Evolutionary conservation across 2,329 filamentous ascomycete species (phyloP).

Genomic region (Triangularia setosa): DNA sequence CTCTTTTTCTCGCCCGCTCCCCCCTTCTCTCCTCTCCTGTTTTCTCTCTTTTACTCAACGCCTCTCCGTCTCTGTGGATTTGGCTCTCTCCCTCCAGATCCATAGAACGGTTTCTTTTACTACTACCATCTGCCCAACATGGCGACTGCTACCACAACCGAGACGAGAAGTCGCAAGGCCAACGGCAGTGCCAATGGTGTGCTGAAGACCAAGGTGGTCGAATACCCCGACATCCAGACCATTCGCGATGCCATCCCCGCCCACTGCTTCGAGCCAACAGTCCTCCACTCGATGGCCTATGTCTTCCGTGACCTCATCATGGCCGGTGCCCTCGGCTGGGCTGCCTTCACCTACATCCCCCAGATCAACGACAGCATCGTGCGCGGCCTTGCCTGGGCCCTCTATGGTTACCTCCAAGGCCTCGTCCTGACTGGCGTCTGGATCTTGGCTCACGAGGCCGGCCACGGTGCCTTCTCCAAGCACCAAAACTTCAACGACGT

Average conservation of each 20-base stretch:
- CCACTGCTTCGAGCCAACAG: conserved; percentile 58
- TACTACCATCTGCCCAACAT: conserved; percentile 11
- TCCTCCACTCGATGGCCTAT: conserved; percentile 50
- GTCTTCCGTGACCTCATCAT: conserved; percentile 53
- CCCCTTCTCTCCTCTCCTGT: neutral
- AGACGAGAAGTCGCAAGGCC: conserved; percentile 16
- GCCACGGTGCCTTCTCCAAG: conserved; percentile 64
- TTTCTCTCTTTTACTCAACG: neutral
- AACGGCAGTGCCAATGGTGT: conserved; percentile 14
- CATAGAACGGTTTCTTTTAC: neutral
- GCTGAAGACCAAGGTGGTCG: conserved; percentile 16
- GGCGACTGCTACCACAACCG: conserved; percentile 17
- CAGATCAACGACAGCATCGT: conserved; percentile 41
- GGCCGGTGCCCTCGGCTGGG: conserved; percentile 45
- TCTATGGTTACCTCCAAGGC: conserved; percentile 62
- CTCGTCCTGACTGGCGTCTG: conserved; percentile 65
- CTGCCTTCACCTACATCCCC: conserved; percentile 52
- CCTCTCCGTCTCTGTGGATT: neutral
- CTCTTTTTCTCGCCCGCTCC: conserved; percentile 5
- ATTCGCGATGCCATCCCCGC: conserved; percentile 53
- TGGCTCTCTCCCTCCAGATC: neutral
- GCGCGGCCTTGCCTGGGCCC: conserved; percentile 49
- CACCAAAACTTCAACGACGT: conserved; percentile 55
- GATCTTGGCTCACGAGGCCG: conserved; percentile 69
- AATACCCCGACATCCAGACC: conserved; percentile 46